A percentile compares a stretch with the other conserved stretches of the same genome.
Evolutionary conservation across 164 flowering plant species (phyloP).

Genomic region (Akebia trifoliata): DNA sequence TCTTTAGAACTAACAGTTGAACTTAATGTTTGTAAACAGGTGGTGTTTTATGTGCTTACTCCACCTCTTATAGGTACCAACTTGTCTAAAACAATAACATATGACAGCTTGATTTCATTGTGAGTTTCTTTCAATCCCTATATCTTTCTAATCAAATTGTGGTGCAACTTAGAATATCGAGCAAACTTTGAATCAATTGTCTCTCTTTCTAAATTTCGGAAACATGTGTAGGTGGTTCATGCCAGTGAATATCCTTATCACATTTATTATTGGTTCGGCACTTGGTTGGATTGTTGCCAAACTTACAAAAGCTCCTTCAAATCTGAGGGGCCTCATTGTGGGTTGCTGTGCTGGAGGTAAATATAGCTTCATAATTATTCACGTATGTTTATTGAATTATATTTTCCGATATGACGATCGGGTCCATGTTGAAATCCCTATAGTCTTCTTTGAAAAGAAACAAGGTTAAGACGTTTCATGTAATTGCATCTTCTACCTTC

Average conservation of each 20-base stretch:
- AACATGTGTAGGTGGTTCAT: conserved; percentile 78
- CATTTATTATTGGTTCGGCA: conserved; percentile 59
- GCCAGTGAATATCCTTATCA: conserved; percentile 72
- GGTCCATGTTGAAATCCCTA: not conserved
- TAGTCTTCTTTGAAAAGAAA: too few species aligned
- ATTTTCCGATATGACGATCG: not conserved
- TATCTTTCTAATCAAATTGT: not conserved
- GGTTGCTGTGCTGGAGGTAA: conserved; percentile 85
- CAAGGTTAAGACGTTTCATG: not conserved
- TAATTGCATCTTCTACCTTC: not conserved
- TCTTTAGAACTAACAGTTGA: conserved; percentile 1
- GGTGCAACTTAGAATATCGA: not conserved
- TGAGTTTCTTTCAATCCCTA: conserved; percentile 28
- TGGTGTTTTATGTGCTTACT: conserved; percentile 63
- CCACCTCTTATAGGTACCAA: conserved; percentile 60
- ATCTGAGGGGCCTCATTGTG: conserved; percentile 63
- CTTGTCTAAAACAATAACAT: conserved; percentile 56
- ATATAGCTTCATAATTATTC: not conserved
- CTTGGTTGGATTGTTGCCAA: conserved; percentile 63
- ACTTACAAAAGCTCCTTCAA: conserved; percentile 52
- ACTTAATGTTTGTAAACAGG: conserved; percentile 31
- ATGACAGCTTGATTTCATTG: conserved; percentile 45
- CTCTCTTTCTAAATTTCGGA: not conserved
- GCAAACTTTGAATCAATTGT: not conserved
- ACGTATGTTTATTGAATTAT: not conserved